Evolutionary conservation across 2,329 filamentous ascomycete genomes (phyloP).

Genomic region (Domatiomyces catenatus): DNA sequence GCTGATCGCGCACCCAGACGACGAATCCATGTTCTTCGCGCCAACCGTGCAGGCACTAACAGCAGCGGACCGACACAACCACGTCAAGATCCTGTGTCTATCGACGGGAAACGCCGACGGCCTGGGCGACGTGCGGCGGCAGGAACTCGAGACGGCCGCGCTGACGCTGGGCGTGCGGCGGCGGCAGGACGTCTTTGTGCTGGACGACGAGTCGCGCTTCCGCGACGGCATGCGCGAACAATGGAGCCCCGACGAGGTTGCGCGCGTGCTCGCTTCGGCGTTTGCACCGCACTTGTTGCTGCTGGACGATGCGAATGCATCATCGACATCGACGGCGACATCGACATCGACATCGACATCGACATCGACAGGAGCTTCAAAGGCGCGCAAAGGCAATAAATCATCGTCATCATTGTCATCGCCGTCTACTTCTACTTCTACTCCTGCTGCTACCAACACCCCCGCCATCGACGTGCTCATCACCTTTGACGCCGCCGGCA

Average conservation of each 20-base stretch:
- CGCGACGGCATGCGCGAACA: conserved; percentile 72
- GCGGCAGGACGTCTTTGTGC: conserved; percentile 68
- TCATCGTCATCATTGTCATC: not conserved
- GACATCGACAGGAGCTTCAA: conserved; percentile 2
- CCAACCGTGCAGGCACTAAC: conserved; percentile 78
- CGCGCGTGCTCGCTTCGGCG: conserved; percentile 51
- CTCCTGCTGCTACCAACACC: conserved; percentile 1
- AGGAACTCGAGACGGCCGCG: conserved; percentile 70
- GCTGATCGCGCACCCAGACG: conserved; percentile 91
- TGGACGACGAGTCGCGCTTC: conserved; percentile 62
- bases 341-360: not conserved
- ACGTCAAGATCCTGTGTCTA: conserved; percentile 85
- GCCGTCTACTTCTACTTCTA: conserved; percentile 5
- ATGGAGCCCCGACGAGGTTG: conserved; percentile 60
- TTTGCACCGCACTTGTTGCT: conserved; percentile 52
- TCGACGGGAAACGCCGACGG: conserved; percentile 80
- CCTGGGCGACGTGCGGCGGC: conserved; percentile 65
- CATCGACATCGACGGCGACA: not conserved
- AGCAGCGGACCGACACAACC: conserved; percentile 63
- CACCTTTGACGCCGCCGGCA: conserved; percentile 71
- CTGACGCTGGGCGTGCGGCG: conserved; percentile 57
- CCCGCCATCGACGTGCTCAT: conserved; percentile 61
- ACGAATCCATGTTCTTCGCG: conserved; percentile 99
- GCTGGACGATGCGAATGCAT: conserved; percentile 8
- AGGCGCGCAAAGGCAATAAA: conserved; percentile 2